A percentile compares a stretch with the other conserved stretches of the same genome.
These are phyloP conservation scores for Corymbia citriodora DNA, from an alignment of 441 rosid species.

Conservation along the genomic window DNA sequence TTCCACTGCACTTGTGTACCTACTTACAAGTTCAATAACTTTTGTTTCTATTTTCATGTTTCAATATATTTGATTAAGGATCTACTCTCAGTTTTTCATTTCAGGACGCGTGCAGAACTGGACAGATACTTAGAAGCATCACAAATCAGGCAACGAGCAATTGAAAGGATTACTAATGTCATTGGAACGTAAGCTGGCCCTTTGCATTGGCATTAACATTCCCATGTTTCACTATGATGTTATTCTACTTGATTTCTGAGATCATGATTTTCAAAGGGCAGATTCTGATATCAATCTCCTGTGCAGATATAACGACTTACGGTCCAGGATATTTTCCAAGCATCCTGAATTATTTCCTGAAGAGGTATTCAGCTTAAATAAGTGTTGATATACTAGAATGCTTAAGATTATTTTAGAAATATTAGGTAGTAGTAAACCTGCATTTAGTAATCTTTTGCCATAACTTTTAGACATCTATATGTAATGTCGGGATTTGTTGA, in stretches of 20 bases:
- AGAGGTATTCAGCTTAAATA: constrained; percentile 41
- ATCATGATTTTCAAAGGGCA: background rate
- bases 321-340: constrained; percentile 79
- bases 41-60: constrained; percentile 8
- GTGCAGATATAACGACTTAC: constrained; percentile 75
- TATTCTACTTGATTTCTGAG: background rate
- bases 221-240: background rate
- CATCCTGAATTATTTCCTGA: constrained; percentile 83
- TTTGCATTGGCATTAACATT: background rate
- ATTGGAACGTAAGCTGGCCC: constrained; percentile 60
- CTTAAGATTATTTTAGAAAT: background rate
- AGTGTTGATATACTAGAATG: background rate
- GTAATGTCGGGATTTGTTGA: background rate
- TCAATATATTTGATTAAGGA: constrained; percentile 21
- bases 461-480: background rate
- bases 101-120: constrained; percentile 88
- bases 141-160: constrained; percentile 83
- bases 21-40: background rate
- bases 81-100: constrained; percentile 54
- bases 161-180: constrained; percentile 86
- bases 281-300: background rate
- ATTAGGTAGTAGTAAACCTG: background rate
- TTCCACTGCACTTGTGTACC: background rate
- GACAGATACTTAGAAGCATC: constrained; percentile 97
- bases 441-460: background rate